Conservation (phyloP, 2,329 filamentous ascomycete species). For the Cladosporium sp. region DNA sequence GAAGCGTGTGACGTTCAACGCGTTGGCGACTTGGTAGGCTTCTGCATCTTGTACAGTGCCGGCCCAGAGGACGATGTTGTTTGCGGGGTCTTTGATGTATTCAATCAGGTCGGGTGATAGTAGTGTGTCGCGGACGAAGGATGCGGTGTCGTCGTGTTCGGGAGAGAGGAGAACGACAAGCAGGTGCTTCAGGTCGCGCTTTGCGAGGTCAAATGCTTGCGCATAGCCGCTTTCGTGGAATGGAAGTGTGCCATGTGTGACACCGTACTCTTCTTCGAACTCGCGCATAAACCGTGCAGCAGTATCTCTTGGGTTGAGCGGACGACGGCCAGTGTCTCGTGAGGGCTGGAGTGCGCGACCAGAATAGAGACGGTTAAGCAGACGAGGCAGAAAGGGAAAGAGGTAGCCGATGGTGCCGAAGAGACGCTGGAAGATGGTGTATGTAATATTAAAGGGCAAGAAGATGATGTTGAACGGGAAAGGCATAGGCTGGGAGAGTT, state of each 20-base stretch:
- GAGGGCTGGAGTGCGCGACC: conserved; percentile 54
- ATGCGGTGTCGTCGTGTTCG: conserved; percentile 86
- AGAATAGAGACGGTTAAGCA: conserved; percentile 50
- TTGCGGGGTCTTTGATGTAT: conserved; percentile 69
- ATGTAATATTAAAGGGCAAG: conserved; percentile 75
- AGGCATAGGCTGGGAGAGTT: conserved; percentile 65
- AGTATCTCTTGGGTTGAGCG: conserved; percentile 79
- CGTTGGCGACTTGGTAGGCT: conserved; percentile 86
- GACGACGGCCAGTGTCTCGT: conserved; percentile 61
- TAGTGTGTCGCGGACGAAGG: conserved; percentile 78
- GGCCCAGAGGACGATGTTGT: conserved; percentile 85
- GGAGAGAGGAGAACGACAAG: conserved; percentile 84
- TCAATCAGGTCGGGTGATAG: conserved; percentile 68
- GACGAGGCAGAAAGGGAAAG: conserved; percentile 72
- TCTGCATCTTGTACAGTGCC: conserved; percentile 91
- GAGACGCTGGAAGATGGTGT: conserved; percentile 63
- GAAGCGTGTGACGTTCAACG: conserved; percentile 85
- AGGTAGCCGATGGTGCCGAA: conserved; percentile 73
- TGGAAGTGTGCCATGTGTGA: conserved; percentile 56
- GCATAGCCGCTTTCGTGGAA: conserved; percentile 90
- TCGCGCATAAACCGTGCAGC: conserved; percentile 85
- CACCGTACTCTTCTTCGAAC: conserved; percentile 89
- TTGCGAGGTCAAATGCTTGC: conserved; percentile 82
- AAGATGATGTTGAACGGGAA: conserved; percentile 75
- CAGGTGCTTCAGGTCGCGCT: conserved; percentile 86